Evolutionary conservation across 2,329 filamentous ascomycete genomes (phyloP).

Genomic region (Colletotrichum eleusines): DNA sequence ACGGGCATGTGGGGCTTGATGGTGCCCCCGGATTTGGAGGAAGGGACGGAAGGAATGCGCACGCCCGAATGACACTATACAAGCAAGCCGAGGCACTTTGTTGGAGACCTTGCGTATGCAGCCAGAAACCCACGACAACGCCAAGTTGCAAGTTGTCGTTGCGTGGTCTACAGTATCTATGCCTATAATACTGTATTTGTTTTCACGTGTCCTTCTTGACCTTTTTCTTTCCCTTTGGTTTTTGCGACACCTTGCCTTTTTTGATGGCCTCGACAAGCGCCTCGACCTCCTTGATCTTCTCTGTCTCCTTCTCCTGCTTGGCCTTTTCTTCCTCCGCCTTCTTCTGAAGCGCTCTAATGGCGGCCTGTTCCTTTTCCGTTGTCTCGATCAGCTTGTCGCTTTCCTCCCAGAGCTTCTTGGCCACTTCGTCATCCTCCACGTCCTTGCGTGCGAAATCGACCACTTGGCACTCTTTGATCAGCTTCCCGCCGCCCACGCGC

Average conservation of each 20-base stretch:
- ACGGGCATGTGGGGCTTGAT: not conserved
- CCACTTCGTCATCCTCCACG: slow-evolving; percentile 80
- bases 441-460: slow-evolving; percentile 79
- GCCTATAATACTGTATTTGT: not conserved
- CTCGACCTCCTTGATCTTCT: slow-evolving; percentile 51
- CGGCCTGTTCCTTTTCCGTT: slow-evolving; percentile 83
- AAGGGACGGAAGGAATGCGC: slow-evolving; percentile 1
- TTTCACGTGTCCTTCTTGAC: slow-evolving; percentile 46
- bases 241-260: slow-evolving; percentile 47
- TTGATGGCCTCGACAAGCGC: slow-evolving; percentile 60
- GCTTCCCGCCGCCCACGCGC: slow-evolving; percentile 69
- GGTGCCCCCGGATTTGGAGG: slow-evolving; percentile 12
- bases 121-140: not conserved
- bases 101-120: not conserved
- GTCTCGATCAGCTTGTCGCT: slow-evolving; percentile 87
- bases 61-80: not conserved
- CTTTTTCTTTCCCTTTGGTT: slow-evolving; percentile 47
- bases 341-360: slow-evolving; percentile 60
- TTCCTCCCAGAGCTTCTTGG: slow-evolving; percentile 89
- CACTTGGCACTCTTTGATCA: slow-evolving; percentile 91
- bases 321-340: slow-evolving; percentile 51
- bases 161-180: not conserved
- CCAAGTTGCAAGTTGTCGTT: not conserved
- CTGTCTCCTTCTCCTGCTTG: slow-evolving; percentile 49
- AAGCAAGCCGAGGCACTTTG: slow-evolving; percentile 16